Evolutionary conservation across 2,329 filamentous ascomycete species (phyloP).

Genomic region (Chaetomium olivaceum): DNA sequence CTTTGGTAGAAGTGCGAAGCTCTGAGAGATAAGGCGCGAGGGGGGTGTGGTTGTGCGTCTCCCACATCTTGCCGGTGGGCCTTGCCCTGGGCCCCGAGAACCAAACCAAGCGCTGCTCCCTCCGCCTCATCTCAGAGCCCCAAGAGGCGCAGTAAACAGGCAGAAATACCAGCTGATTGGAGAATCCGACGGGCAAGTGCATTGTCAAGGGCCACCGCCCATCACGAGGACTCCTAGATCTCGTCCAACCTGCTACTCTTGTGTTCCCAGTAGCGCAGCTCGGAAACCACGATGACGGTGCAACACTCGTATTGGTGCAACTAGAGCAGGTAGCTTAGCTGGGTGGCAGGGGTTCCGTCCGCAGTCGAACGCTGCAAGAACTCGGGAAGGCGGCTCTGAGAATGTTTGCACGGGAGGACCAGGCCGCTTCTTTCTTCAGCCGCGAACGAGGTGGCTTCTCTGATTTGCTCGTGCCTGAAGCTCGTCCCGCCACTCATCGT

Average conservation of each 20-base stretch:
- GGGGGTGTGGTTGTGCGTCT: not conserved
- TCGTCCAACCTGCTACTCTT: slow-evolving; percentile 22
- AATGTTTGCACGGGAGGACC: not conserved
- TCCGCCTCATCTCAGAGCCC: slow-evolving; percentile 20
- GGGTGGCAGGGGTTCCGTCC: slow-evolving; percentile 16
- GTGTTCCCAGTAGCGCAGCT: slow-evolving; percentile 19
- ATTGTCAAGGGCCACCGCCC: slow-evolving; percentile 24
- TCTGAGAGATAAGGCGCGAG: not conserved
- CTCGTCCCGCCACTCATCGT: not conserved
- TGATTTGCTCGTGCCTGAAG: slow-evolving; percentile 1
- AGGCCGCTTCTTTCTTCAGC: not conserved
- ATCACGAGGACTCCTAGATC: slow-evolving; percentile 28
- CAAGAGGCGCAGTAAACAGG: slow-evolving; percentile 16
- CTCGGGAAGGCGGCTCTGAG: slow-evolving; percentile 7
- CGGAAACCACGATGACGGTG: slow-evolving; percentile 21
- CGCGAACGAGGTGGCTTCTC: not conserved
- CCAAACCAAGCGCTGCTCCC: not conserved
- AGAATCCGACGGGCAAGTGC: slow-evolving; percentile 29
- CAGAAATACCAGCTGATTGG: slow-evolving; percentile 26
- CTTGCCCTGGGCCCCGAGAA: not conserved
- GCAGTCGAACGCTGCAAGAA: slow-evolving; percentile 10
- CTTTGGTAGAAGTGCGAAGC: not conserved
- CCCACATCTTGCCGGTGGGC: not conserved
- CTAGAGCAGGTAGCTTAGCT: slow-evolving; percentile 9
- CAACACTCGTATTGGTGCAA: slow-evolving; percentile 27